Evolutionary conservation across 139 green algal species (phyloP), one percentile per base, ranked within the genome.

Genomic region (Chlorella sorokiniana): DNA sequence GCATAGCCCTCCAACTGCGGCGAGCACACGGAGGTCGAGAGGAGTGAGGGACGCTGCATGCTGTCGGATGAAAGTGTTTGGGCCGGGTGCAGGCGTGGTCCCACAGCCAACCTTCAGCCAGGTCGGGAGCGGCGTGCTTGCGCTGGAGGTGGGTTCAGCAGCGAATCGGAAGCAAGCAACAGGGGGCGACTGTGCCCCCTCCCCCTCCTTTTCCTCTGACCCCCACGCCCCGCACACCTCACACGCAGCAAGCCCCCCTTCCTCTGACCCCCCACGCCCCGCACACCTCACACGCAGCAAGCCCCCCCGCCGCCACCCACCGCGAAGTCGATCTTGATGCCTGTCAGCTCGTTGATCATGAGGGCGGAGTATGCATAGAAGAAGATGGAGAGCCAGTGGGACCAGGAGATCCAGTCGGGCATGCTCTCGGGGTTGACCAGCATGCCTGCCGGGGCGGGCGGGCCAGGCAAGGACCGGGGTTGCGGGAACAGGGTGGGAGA

Each of bases 341-440:
- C 73, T 18, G 68, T 56, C 41, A 96, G 74, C 88, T 96, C 93
- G 70, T 85, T 88, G 63, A 62, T 84, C 51, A 83, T 84, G 37
- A 88, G 69, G 27, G 70, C 27, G 23, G 51, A 63, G 48, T 81
- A 86, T 6, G 68, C 76, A 54, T 84, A 89, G 78, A 69, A 87
- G 69, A 94, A 91, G 40, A 88, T 69, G 27, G 78, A 88, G 4
- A 94, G 33, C 69, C 88, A 96, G 52, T 81, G 85, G 31, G 93
- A 72, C 91, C 91, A 96, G 2, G 84, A 35, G 41, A 96, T 81
- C 88, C 77, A 88, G 48, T 5, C 84, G n/a, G 84, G 62, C 65
- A 88, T 88, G 18, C 38, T 74, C 16, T 76, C 52, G 4, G 73
- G 69, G 42, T 76, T 77, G 69, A 77, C 69, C 42, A 78, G 71